A percentile compares a stretch with the other conserved stretches of the same genome.
Evolutionary conservation across 768 basidiomycete genomes (phyloP).

Genomic region (Suillus ampliporus): DNA sequence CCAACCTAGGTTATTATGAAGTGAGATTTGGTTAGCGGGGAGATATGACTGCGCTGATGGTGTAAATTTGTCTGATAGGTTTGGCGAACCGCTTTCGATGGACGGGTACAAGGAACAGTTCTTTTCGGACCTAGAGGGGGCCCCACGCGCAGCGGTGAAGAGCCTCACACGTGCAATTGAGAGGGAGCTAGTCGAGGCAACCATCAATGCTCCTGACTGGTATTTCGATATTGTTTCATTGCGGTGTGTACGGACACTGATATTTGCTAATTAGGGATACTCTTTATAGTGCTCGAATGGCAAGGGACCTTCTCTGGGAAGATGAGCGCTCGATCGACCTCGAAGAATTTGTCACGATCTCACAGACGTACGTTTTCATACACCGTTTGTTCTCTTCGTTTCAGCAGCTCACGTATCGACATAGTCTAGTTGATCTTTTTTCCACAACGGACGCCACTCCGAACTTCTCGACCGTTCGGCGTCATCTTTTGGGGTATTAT

Average conservation of each 20-base stretch:
- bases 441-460: constrained; percentile 66
- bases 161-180: constrained; percentile 80
- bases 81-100: constrained; percentile 80
- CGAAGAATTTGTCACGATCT: constrained; percentile 81
- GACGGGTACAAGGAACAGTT: constrained; percentile 80
- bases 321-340: constrained; percentile 76
- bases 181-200: constrained; percentile 69
- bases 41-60: constrained; percentile 17
- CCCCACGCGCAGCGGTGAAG: constrained; percentile 82
- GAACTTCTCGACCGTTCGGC: constrained; percentile 65
- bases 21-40: constrained; percentile 45
- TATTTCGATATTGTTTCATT: constrained; percentile 44
- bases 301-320: constrained; percentile 92
- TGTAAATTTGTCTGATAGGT: constrained; percentile 53
- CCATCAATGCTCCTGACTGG: constrained; percentile 96
- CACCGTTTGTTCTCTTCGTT: constrained; percentile 9
- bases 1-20: constrained; percentile 68
- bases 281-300: constrained; percentile 89
- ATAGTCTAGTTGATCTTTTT: constrained; percentile 88
- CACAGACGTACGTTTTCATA: constrained; percentile 79
- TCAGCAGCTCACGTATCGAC: constrained; percentile 25
- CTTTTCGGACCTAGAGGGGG: constrained; percentile 67
- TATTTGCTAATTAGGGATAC: constrained; percentile 70
- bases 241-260: constrained; percentile 22
- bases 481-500: constrained; percentile 84